These are phyloP conservation scores for Trametes hirsuta DNA, from an alignment of 1,284 basidiomycete genomes.

Conservation along the genomic window DNA sequence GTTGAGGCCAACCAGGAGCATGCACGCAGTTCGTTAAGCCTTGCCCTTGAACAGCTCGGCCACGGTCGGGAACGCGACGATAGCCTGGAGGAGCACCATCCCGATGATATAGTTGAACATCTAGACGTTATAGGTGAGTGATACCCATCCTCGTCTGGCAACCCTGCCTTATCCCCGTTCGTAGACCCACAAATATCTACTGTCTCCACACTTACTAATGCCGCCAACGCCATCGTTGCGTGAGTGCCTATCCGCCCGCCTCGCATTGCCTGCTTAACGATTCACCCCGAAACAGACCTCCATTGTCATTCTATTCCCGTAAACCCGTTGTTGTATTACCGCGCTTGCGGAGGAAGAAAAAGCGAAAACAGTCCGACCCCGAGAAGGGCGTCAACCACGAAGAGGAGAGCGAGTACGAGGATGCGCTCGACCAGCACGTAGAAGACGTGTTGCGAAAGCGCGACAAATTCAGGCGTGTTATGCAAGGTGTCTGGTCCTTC, in stretches of 20 bases:
- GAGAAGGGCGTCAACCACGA: slow-evolving; percentile 36
- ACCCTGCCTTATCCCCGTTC: background rate
- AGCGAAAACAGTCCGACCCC: slow-evolving; percentile 27
- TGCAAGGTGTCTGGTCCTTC: slow-evolving; percentile 82
- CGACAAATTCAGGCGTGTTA: slow-evolving; percentile 61
- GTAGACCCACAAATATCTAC: slow-evolving; percentile 74
- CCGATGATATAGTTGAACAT: slow-evolving; percentile 76
- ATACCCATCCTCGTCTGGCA: background rate
- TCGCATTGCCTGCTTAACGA: background rate
- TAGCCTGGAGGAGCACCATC: slow-evolving; percentile 47
- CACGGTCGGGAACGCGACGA: slow-evolving; percentile 13
- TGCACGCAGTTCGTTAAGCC: slow-evolving; percentile 42
- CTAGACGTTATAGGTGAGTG: slow-evolving; percentile 73
- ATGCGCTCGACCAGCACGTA: slow-evolving; percentile 79
- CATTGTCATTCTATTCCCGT: slow-evolving; percentile 67
- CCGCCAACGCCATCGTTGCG: slow-evolving; percentile 80
- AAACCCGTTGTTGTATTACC: slow-evolving; percentile 70
- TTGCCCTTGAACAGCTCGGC: slow-evolving; percentile 24
- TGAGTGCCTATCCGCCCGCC: slow-evolving; percentile 28
- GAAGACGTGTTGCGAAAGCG: slow-evolving; percentile 74
- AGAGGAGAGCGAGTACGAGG: slow-evolving; percentile 42
- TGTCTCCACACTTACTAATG: slow-evolving; percentile 72
- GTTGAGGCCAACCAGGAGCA: slow-evolving; percentile 38
- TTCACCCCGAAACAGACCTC: slow-evolving; percentile 50
- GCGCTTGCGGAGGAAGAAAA: slow-evolving; percentile 19